A percentile compares a stretch with the other conserved stretches of the same genome.
Conservation (phyloP, 352 stramenopile genomes). For the Pythium rhizo-oryzae region DNA sequence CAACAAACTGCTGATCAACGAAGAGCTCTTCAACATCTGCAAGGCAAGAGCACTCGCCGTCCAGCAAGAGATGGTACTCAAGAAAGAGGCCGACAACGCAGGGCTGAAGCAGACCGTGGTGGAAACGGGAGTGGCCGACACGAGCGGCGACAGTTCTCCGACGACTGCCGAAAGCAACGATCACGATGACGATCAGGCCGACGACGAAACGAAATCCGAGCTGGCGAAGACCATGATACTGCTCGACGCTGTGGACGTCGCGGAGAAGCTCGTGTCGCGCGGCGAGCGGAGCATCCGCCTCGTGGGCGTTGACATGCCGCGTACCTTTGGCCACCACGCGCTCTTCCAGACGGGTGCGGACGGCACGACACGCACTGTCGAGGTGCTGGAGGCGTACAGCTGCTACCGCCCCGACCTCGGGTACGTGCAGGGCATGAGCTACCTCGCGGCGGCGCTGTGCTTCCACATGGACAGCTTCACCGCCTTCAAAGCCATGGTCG, state of each 20-base stretch:
- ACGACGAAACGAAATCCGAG: slow-evolving; percentile 12
- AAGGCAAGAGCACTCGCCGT: slow-evolving; percentile 74
- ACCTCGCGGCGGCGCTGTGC: slow-evolving; percentile 80
- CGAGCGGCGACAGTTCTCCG: slow-evolving; percentile 24
- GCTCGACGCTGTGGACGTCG: slow-evolving; percentile 70
- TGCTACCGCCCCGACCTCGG: slow-evolving; percentile 86
- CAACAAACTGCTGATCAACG: slow-evolving; percentile 85
- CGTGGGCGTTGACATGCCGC: slow-evolving; percentile 83
- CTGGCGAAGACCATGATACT: slow-evolving; percentile 42
- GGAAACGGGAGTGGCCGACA: slow-evolving; percentile 13
- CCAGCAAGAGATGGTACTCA: slow-evolving; percentile 72
- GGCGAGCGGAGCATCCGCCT: slow-evolving; percentile 84
- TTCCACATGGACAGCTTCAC: slow-evolving; percentile 90
- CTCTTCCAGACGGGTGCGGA: slow-evolving; percentile 77
- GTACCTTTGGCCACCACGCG: slow-evolving; percentile 82
- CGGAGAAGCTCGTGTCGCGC: slow-evolving; percentile 80
- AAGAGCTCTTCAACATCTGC: slow-evolving; percentile 86
- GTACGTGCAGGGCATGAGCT: slow-evolving; percentile 90
- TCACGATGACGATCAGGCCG: slow-evolving; percentile 3
- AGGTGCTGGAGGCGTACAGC: slow-evolving; percentile 86
- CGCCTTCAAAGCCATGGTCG: slow-evolving; percentile 83
- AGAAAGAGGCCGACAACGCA: slow-evolving; percentile 49
- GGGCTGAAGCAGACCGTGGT: slow-evolving; percentile 17
- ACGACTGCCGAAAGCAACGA: slow-evolving; percentile 9
- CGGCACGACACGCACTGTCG: slow-evolving; percentile 69